These are phyloP conservation scores for Forsythia viridissima DNA, from an alignment of 257 asterid genomes.

Conservation along the genomic window DNA sequence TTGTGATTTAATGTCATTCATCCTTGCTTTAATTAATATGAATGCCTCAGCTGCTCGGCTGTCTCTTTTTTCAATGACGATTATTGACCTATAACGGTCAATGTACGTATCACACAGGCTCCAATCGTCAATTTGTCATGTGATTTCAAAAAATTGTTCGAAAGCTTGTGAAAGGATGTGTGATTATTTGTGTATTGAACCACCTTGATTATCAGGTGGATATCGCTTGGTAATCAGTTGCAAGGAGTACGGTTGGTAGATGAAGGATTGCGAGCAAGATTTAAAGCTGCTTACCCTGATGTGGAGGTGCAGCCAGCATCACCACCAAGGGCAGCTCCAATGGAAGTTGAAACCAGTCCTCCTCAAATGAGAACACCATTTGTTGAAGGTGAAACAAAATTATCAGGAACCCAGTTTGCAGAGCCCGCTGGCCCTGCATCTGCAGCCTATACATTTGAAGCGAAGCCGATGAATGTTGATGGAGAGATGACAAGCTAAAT, in stretches of 20 bases:
- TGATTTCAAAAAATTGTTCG: neutral
- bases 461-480: constrained; percentile 39
- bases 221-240: constrained; percentile 91
- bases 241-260: constrained; percentile 87
- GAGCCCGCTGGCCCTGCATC: constrained; percentile 32
- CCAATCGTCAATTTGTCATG: neutral
- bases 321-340: constrained; percentile 75
- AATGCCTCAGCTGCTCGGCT: too few species aligned
- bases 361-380: constrained; percentile 43
- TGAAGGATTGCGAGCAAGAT: constrained; percentile 95
- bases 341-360: constrained; percentile 66
- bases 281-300: constrained; percentile 92
- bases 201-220: constrained; percentile 62
- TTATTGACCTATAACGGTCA: neutral
- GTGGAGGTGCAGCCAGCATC: constrained; percentile 95
- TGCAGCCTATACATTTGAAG: constrained; percentile 32
- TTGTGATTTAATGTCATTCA: neutral
- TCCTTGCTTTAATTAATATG: neutral
- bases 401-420: constrained; percentile 29
- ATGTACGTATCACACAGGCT: neutral
- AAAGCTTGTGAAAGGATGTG: constrained; percentile 4
- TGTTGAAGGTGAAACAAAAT: constrained; percentile 39
- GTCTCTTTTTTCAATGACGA: neutral
- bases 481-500: constrained; percentile 43
- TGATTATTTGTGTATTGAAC: neutral